Evolutionary conservation across 768 basidiomycete species (phyloP).

Genomic region (Saitozyma podzolica): DNA sequence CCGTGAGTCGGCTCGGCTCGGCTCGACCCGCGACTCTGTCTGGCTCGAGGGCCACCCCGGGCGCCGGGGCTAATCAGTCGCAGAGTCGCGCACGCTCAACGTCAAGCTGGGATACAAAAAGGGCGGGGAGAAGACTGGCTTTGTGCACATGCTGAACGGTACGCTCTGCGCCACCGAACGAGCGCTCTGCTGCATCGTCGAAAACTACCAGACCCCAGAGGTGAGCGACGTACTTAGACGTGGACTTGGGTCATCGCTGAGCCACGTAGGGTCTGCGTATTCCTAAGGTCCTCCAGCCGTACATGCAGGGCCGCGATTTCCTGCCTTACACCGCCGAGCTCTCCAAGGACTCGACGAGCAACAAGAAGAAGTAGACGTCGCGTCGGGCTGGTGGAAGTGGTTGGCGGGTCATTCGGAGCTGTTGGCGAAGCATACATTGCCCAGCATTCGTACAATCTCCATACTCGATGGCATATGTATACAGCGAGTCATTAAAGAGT

Average conservation of each 20-base stretch:
- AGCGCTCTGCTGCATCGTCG: constrained; percentile 93
- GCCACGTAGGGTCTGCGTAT: constrained; percentile 77
- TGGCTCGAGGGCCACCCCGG: background rate
- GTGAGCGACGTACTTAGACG: constrained; percentile 56
- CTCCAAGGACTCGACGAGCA: constrained; percentile 48
- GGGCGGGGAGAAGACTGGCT: constrained; percentile 87
- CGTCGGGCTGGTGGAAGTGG: background rate
- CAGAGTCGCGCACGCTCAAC: constrained; percentile 90
- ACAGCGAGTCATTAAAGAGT: no score
- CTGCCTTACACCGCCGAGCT: constrained; percentile 55
- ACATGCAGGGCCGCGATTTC: constrained; percentile 83
- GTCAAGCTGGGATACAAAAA: constrained; percentile 88
- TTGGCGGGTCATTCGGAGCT: no score
- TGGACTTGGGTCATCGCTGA: constrained; percentile 5
- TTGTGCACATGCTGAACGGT: constrained; percentile 98
- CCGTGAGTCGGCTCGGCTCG: constrained; percentile 63
- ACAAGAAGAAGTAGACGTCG: constrained; percentile 47
- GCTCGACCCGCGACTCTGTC: no score
- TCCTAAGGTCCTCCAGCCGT: constrained; percentile 85
- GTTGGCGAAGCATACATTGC: no score
- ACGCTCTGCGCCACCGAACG: constrained; percentile 97
- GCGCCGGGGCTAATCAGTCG: background rate
- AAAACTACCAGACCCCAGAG: constrained; percentile 95
- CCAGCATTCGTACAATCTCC: no score
- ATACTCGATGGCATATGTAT: no score